Evolutionary conservation across 202 grass and related monocot species (phyloP).

Genomic region (Miscanthus sacchariflorus): DNA sequence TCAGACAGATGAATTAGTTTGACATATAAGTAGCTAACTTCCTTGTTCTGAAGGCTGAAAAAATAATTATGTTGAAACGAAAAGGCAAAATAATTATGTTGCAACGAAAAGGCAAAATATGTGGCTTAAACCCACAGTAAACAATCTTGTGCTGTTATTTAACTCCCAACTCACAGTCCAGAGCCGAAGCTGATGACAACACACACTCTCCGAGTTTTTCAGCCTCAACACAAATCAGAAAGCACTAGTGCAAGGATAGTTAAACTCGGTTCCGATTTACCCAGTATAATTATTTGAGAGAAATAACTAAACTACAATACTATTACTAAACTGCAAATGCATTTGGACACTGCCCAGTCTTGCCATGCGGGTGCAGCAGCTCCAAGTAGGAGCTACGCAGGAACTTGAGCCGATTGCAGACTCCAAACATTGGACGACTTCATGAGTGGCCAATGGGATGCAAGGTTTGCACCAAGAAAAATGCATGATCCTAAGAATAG

Average conservation of each 20-base stretch:
- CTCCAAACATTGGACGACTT: slow-evolving; percentile 31
- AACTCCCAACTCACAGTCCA: slow-evolving; percentile 74
- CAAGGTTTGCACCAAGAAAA: background rate
- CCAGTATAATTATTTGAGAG: background rate
- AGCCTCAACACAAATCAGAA: slow-evolving; percentile 54
- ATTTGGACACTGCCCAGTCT: slow-evolving; percentile 15
- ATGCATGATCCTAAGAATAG: background rate
- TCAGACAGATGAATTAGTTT: too few species aligned
- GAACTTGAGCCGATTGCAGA: slow-evolving; percentile 45
- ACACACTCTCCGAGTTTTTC: slow-evolving; percentile 73
- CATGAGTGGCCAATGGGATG: slow-evolving; percentile 26
- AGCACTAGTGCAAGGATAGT: slow-evolving; percentile 62
- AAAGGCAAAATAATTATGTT: too few species aligned
- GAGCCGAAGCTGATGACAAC: slow-evolving; percentile 97
- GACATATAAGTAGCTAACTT: too few species aligned
- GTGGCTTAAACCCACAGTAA: background rate
- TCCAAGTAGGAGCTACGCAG: slow-evolving; percentile 64
- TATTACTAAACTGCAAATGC: fast-evolving
- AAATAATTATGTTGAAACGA: too few species aligned
- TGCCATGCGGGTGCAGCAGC: slow-evolving; percentile 53
- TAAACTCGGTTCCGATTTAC: slow-evolving; percentile 40
- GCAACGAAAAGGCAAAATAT: background rate
- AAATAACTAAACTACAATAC: background rate
- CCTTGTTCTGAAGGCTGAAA: too few species aligned
- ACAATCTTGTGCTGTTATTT: slow-evolving; percentile 83